A percentile compares a stretch with the other conserved stretches of the same genome.
These are phyloP conservation scores for Boletus rufocinnamomeus DNA, from an alignment of 768 basidiomycete genomes.

Conservation along the genomic window DNA sequence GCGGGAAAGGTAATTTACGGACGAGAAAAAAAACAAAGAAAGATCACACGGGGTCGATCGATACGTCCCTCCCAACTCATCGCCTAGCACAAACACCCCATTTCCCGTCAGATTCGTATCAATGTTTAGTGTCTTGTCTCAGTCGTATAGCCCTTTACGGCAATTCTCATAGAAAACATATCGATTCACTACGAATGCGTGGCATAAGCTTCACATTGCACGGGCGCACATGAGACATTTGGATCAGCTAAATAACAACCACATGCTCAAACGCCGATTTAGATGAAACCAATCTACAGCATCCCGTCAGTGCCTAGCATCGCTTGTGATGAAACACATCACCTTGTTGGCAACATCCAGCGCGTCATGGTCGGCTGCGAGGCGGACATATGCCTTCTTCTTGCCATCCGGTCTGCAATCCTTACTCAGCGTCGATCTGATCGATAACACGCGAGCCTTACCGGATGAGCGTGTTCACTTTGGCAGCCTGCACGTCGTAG, in stretches of 20 bases:
- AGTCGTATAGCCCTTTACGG: neutral
- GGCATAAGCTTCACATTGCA: slow-evolving; percentile 12
- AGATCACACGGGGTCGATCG: slow-evolving; percentile 5
- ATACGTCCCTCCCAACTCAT: neutral
- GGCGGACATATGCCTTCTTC: slow-evolving; percentile 98
- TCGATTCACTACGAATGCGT: neutral
- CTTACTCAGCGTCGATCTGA: slow-evolving; percentile 1
- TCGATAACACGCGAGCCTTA: slow-evolving; percentile 39
- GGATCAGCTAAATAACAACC: neutral
- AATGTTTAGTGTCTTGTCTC: no score
- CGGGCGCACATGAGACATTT: slow-evolving; percentile 8
- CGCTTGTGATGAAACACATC: slow-evolving; percentile 16
- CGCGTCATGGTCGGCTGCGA: slow-evolving; percentile 95
- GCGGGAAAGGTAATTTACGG: slow-evolving; percentile 11
- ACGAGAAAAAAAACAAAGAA: slow-evolving; percentile 3
- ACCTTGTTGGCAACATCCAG: slow-evolving; percentile 98
- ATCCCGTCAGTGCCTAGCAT: slow-evolving; percentile 3
- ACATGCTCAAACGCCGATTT: slow-evolving; percentile 30
- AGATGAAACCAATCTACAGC: slow-evolving; percentile 90
- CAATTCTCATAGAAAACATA: neutral
- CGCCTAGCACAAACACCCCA: neutral
- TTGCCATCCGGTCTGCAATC: slow-evolving; percentile 84
- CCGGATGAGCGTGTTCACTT: slow-evolving; percentile 99
- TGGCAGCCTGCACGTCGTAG: slow-evolving; percentile 94
- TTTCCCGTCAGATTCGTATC: no score